Base-by-base conservation (phyloP, 2,329 filamentous ascomycete species). In the Pseudocercospora cruenta region DNA sequence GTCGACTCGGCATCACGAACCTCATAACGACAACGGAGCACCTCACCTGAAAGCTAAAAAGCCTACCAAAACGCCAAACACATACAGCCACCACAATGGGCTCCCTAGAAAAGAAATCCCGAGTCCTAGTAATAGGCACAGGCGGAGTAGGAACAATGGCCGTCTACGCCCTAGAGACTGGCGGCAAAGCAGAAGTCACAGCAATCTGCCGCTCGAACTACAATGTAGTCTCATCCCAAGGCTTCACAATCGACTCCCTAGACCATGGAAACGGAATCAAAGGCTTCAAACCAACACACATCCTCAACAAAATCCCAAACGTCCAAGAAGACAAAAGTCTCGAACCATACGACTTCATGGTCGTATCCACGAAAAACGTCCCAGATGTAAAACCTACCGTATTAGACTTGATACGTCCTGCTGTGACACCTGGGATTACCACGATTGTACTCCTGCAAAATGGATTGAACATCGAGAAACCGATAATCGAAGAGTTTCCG, bases 381-480 rank as follows among this genome's bases (percentile, higher is more conserved):
- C 81, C 86, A 4, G 87, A 88, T 60, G 72, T 85, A 7, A 76
- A 79, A 0, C 86, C 87, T 0, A 79, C 77, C 0, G 75, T 85
- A 0, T 72, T 79, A 45, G 82, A 85, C 1, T 73, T 87, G 33
- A 82, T 88, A 26, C 71, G 74, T 0, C 84, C 85, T 0, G 86
- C 85, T 1, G 77, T 89, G 0, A 85, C 83, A 0, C 79, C 81
- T 0, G 80, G 79, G 1, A 77, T 82, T 24, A 88, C 86, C 0
- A 80, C 80, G 28, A 84, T 90, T 53, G 79, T 88, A 0, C 80
- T 90, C 6, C 77, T 87, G 4, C 87, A 90, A 67, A 90, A 90
- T 71, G 87, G 87, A 0, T 76, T 89, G n/a, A 87, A 88, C 70
- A 89, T 89, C 67, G 86, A 89, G 68, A 82, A 80, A 49, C 85